Evolutionary conservation across 257 asterid species (phyloP).

Genomic region (Jaltomata sinuosa): DNA sequence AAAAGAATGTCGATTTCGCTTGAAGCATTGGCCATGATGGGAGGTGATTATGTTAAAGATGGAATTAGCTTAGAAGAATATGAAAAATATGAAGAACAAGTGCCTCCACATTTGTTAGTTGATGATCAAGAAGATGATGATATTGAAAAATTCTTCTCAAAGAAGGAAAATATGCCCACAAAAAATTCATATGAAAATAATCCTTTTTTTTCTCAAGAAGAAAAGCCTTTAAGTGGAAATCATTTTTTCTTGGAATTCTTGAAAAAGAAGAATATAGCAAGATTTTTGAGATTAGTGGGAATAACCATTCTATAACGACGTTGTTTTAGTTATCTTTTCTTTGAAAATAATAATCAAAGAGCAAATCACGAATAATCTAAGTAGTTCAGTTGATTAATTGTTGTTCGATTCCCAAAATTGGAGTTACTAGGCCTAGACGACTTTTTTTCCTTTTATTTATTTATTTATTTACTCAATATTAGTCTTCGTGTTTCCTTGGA

Average conservation of each 20-base stretch:
- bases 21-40: slow-evolving; percentile 49
- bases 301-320: neutral
- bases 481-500: too few species aligned
- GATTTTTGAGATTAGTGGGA: neutral
- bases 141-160: neutral
- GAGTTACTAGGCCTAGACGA: too few species aligned
- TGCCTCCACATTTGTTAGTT: neutral
- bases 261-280: neutral
- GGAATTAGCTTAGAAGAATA: neutral
- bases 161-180: neutral
- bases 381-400: too few species aligned
- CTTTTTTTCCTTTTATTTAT: too few species aligned
- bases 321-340: too few species aligned
- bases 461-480: too few species aligned
- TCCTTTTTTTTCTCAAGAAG: neutral
- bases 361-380: too few species aligned
- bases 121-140: neutral
- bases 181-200: neutral
- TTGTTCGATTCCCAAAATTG: too few species aligned
- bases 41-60: slow-evolving; percentile 20
- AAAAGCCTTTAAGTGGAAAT: neutral
- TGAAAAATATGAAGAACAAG: neutral
- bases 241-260: neutral
- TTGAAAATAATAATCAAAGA: too few species aligned
- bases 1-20: slow-evolving; percentile 21